phyloP scores from a whole-genome alignment of 768 basidiomycete genomes.

The Mycena rebaudengoi region DNA sequence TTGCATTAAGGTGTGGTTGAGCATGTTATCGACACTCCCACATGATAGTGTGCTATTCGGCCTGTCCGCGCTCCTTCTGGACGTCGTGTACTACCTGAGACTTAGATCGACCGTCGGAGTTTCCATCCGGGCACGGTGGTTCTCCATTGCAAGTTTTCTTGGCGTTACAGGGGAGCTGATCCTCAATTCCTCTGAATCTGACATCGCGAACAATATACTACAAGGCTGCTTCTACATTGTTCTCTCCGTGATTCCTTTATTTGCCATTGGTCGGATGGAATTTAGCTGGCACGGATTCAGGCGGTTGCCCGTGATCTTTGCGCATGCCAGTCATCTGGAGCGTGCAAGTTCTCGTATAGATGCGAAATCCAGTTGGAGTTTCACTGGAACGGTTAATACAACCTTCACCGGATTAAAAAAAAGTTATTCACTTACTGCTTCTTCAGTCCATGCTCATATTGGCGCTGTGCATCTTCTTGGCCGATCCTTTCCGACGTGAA shows the following conservation, averaged over 20 bases:
- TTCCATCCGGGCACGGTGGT: too few species aligned
- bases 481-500: too few species aligned
- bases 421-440: neutral
- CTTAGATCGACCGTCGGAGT: too few species aligned
- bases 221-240: neutral
- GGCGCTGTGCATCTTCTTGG: too few species aligned
- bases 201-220: neutral
- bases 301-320: neutral
- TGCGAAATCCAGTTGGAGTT: neutral
- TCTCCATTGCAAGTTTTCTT: neutral
- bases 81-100: too few species aligned
- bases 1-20: neutral
- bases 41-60: neutral
- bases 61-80: too few species aligned
- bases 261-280: neutral
- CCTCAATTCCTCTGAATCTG: neutral
- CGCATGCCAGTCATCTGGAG: neutral
- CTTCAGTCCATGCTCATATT: neutral
- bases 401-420: neutral
- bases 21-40: neutral
- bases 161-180: neutral
- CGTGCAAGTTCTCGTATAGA: too few species aligned
- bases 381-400: neutral
- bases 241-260: neutral
- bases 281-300: too few species aligned